A percentile compares a stretch with the other conserved stretches of the same genome.
Evolutionary conservation across 1,139 yeast species (phyloP).

Genomic region (Protomyces pachydermus): DNA sequence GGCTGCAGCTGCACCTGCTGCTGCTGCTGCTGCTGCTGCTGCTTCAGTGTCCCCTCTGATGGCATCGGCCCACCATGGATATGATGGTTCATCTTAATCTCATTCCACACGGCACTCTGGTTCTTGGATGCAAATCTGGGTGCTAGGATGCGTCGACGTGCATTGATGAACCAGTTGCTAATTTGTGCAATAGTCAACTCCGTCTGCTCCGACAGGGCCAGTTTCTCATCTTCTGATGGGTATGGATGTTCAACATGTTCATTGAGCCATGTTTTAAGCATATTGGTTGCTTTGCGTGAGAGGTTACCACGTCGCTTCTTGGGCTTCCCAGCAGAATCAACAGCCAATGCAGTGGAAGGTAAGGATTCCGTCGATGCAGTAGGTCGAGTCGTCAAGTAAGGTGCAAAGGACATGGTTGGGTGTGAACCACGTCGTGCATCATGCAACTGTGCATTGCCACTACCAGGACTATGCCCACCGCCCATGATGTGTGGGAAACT

Average conservation of each 20-base stretch:
- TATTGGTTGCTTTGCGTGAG: constrained; percentile 82
- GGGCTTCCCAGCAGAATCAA: constrained; percentile 3
- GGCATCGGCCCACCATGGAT: background rate
- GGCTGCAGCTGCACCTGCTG: too few species aligned
- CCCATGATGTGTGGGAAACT: background rate
- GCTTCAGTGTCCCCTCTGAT: background rate
- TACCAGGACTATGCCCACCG: background rate
- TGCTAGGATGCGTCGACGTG: constrained; percentile 57
- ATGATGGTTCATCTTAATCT: background rate
- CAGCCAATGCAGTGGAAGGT: background rate
- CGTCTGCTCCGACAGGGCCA: constrained; percentile 70
- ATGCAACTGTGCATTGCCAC: background rate
- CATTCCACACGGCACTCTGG: background rate
- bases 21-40: too few species aligned
- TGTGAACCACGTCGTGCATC: background rate
- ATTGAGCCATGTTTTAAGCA: constrained; percentile 76
- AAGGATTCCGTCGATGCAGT: background rate
- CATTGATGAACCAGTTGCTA: constrained; percentile 95
- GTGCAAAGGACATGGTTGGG: background rate
- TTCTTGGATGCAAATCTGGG: background rate
- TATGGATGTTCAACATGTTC: constrained; percentile 88
- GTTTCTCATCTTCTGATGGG: constrained; percentile 86
- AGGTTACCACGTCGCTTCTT: constrained; percentile 63
- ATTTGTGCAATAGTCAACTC: constrained; percentile 88
- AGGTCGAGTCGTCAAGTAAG: background rate